phyloP scores from a whole-genome alignment of 768 basidiomycete genomes.

The Lepiota venenata region DNA sequence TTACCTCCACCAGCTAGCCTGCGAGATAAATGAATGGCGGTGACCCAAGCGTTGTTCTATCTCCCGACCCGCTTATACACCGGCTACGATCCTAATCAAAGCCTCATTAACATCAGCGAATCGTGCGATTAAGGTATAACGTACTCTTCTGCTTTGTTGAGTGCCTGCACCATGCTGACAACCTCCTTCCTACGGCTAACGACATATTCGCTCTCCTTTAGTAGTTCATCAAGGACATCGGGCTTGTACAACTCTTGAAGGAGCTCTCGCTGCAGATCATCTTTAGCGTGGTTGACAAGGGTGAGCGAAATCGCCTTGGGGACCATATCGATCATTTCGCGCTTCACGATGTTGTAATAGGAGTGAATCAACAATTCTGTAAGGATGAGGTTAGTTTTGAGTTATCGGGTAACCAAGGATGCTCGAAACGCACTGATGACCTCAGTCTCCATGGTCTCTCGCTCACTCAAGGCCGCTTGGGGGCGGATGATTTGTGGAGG shows the following conservation, averaged over 20 bases:
- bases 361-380: conserved; percentile 93
- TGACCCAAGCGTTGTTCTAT: background rate
- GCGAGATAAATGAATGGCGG: conserved; percentile 1
- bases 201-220: conserved; percentile 93
- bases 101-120: conserved; percentile 9
- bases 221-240: conserved; percentile 89
- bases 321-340: conserved; percentile 99
- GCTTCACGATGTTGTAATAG: conserved; percentile 98
- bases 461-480: conserved; percentile 85
- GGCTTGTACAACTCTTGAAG: conserved; percentile 96
- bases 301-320: conserved; percentile 93
- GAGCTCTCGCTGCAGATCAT: conserved; percentile 90
- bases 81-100: conserved; percentile 27
- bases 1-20: background rate
- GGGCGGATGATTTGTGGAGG: conserved; percentile 89
- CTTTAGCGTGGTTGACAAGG: conserved; percentile 90
- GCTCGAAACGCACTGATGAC: conserved; percentile 95
- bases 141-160: conserved; percentile 96
- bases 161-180: conserved; percentile 85
- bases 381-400: background rate
- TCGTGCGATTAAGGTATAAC: conserved; percentile 26
- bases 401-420: conserved; percentile 27
- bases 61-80: conserved; percentile 21
- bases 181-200: conserved; percentile 93
- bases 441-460: conserved; percentile 98